A percentile compares a stretch with the other conserved stretches of the same genome.
Conservation (phyloP, 306 rosid genomes). For the Sicyos baderoa region DNA sequence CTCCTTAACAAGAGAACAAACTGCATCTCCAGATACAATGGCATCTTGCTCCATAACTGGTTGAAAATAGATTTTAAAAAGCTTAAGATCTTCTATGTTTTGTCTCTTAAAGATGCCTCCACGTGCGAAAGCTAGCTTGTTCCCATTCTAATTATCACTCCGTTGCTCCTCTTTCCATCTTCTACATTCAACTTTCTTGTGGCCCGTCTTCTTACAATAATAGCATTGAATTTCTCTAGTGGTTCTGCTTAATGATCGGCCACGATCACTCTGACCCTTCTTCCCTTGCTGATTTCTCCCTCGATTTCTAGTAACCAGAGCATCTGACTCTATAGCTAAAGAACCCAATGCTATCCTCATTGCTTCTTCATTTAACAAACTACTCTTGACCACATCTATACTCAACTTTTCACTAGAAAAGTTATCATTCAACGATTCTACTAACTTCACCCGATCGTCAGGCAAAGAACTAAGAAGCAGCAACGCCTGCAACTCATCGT, state of each 20-base stretch:
- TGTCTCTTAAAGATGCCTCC: not conserved
- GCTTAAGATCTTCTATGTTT: no score
- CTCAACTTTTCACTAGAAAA: not conserved
- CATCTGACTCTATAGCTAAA: not conserved
- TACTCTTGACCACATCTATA: not conserved
- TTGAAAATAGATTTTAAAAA: no score
- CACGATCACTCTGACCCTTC: not conserved
- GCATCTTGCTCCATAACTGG: no score
- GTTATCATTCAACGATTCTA: not conserved
- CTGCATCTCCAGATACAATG: no score
- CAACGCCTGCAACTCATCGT: conserved; percentile 2
- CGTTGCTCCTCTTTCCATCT: not conserved
- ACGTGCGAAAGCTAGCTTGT: not conserved
- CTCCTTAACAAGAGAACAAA: no score
- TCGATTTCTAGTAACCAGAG: not conserved
- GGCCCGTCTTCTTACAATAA: conserved; percentile 8
- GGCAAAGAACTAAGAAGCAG: not conserved
- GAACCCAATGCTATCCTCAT: conserved; percentile 10
- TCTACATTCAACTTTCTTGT: conserved; percentile 13
- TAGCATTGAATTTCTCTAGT: conserved; percentile 6
- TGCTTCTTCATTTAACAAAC: not conserved
- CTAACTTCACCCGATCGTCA: not conserved
- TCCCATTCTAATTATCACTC: not conserved
- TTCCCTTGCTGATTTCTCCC: not conserved
- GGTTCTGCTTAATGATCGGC: not conserved